Base-by-base conservation (phyloP, 176 grass and related monocot species). In the Poa pratensis region DNA sequence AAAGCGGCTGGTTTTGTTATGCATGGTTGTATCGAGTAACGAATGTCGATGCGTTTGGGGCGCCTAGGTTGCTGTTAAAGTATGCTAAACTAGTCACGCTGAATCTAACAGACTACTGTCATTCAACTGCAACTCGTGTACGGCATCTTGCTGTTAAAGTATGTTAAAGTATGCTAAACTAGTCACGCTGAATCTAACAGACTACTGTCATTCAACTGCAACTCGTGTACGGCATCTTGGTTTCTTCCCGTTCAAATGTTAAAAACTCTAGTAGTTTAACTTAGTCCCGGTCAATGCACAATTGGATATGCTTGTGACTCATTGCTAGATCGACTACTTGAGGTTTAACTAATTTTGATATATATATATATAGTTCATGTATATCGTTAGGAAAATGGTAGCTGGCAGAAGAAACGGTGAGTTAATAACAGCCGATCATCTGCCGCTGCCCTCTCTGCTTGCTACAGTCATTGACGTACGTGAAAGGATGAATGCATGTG, bases 161-260 rank as follows among this genome's bases (percentile, higher is more conserved):
- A n/a, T 15, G n/a, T 73, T 26, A 83, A 62, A 58, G 9, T 11
- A 42, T 8, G 1, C 27, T 46, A 28, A 26, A 24, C 27, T 51
- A 80, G 19, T 18, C 40, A 22, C 48, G 60, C 14, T 9, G 59
- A 68, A 35, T n/a, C 46, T 16, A 16, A 16, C 24, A 18, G 4
- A 45, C 60, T 73, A 39, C 4, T 34, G 69, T 5, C 28, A 34
- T 83, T 83, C 81, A 49, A 61, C 24, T 74, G 69, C 52, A 60
- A 9, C 40, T 42, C 40, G 40, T 42, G 40, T 42, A 42, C 40
- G 40, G 40, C 40, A 26, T 3, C 24, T 74, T 20, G 72, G 46
- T 52, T 19, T 32, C 26, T 52, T 75, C 48, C 72, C 72, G 24
- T 32, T 75, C 72, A 75, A 32, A 30, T 11, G 24, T 30, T 51